Percentiles rank a stretch among this genome's conserved stretches.
phyloP scores from a whole-genome alignment of 495 filamentous ascomycete species.

The Lentithecium fluviatile region DNA sequence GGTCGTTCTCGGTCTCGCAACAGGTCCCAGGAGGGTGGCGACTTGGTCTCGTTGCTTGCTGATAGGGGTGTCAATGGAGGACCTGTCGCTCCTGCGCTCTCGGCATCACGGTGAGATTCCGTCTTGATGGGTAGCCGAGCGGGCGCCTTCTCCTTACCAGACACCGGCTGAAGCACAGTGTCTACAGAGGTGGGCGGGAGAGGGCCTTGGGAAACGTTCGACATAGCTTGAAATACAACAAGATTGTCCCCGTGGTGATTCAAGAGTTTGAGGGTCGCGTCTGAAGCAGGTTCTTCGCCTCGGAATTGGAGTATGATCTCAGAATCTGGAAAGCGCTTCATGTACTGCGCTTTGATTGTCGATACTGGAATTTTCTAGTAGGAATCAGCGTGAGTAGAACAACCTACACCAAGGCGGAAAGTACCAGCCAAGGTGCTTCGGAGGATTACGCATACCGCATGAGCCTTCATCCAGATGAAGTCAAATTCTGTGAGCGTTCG shows the following conservation, averaged over 20 bases:
- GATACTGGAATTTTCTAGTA: conserved; percentile 43
- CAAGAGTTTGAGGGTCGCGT: conserved; percentile 28
- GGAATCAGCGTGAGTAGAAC: neutral
- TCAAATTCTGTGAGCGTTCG: conserved; percentile 35
- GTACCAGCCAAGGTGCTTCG: neutral
- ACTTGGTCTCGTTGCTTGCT: neutral
- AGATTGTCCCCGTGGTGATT: conserved; percentile 38
- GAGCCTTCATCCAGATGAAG: conserved; percentile 45
- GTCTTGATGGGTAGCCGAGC: no score
- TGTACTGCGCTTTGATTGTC: conserved; percentile 36
- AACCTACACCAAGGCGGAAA: no score
- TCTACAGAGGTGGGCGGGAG: conserved; percentile 1
- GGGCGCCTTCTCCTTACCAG: no score
- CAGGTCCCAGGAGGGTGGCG: neutral
- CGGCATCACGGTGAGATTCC: no score
- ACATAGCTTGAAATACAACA: conserved; percentile 39
- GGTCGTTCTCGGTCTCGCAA: neutral
- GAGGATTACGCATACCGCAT: conserved; percentile 32
- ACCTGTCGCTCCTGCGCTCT: no score
- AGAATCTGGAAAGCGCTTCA: conserved; percentile 16
- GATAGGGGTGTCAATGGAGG: neutral
- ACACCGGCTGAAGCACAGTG: no score
- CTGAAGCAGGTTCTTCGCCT: neutral
- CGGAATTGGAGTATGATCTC: conserved; percentile 18
- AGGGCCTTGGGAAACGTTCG: conserved; percentile 3